Conservation (phyloP, 2,329 filamentous ascomycete genomes). For the Diaporthe sp. region DNA sequence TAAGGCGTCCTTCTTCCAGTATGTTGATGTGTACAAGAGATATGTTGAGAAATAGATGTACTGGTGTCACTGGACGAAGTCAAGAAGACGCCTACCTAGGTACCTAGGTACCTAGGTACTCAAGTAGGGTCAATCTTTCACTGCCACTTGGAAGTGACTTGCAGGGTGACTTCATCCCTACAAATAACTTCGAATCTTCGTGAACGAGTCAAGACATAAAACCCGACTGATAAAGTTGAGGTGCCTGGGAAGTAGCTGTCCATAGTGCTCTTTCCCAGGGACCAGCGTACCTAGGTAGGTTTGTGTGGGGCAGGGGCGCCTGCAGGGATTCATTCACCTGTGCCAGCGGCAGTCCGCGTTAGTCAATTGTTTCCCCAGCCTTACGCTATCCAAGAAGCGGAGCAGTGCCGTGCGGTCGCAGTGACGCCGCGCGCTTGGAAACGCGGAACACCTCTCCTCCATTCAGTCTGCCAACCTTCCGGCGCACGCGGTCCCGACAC, state of each 20-base stretch:
- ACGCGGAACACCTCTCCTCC: not conserved
- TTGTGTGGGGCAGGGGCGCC: not conserved
- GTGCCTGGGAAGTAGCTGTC: not conserved
- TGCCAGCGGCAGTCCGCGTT: not conserved
- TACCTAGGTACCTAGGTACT: no score
- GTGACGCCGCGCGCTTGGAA: not conserved
- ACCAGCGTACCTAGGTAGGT: not conserved
- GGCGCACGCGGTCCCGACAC: not conserved
- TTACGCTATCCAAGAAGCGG: not conserved
- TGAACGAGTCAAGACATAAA: no score
- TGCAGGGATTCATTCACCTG: not conserved
- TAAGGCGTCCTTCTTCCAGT: conserved; percentile 37
- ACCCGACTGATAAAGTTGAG: not conserved
- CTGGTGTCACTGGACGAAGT: not conserved
- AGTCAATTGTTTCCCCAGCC: not conserved
- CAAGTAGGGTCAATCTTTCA: not conserved
- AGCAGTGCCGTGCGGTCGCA: conserved; percentile 6
- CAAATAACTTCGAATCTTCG: not conserved
- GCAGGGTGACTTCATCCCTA: not conserved
- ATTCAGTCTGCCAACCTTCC: not conserved
- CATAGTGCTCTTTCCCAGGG: not conserved
- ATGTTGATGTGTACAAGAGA: conserved; percentile 32
- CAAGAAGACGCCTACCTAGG: not conserved
- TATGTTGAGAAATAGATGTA: conserved; percentile 10
- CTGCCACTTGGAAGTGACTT: not conserved